Evolutionary conservation across 1,284 basidiomycete genomes (phyloP).

Genomic region (Cryptococcus amylolentus): DNA sequence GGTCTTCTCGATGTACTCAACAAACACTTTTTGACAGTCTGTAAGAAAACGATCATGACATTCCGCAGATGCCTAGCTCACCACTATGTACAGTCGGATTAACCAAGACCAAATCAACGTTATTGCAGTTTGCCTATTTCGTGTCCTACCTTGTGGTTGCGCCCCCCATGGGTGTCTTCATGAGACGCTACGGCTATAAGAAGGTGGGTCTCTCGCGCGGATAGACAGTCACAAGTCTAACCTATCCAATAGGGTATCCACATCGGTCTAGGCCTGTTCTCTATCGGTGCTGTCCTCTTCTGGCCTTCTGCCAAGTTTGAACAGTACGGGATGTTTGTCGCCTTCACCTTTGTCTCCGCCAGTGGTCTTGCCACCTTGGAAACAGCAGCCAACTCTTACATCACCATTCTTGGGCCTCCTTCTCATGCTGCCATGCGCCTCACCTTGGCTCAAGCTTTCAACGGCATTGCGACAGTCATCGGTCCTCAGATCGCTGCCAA

Average conservation of each 20-base stretch:
- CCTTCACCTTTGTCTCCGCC: conserved; percentile 35
- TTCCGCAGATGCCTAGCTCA: neutral
- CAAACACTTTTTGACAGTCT: conserved; percentile 17
- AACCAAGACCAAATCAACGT: conserved; percentile 23
- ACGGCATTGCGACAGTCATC: conserved; percentile 38
- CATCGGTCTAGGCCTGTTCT: conserved; percentile 29
- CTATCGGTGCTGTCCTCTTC: conserved; percentile 30
- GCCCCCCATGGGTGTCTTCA: conserved; percentile 35
- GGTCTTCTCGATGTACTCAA: conserved; percentile 35
- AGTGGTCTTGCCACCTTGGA: conserved; percentile 37
- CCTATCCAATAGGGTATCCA: conserved; percentile 23
- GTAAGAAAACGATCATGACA: neutral
- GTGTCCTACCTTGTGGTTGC: conserved; percentile 28
- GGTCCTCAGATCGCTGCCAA: conserved; percentile 33
- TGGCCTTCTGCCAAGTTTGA: conserved; percentile 34
- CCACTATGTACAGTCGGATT: conserved; percentile 3
- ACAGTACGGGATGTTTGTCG: conserved; percentile 23
- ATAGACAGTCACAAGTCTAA: neutral
- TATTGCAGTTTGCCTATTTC: conserved; percentile 41
- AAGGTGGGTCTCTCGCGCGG: conserved; percentile 4
- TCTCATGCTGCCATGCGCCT: conserved; percentile 28
- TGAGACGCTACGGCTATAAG: conserved; percentile 38
- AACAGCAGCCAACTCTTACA: conserved; percentile 36
- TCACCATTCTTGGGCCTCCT: conserved; percentile 33
- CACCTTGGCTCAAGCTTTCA: conserved; percentile 36